phyloP scores from a whole-genome alignment of 306 rosid species.

The Corylus avellana region DNA sequence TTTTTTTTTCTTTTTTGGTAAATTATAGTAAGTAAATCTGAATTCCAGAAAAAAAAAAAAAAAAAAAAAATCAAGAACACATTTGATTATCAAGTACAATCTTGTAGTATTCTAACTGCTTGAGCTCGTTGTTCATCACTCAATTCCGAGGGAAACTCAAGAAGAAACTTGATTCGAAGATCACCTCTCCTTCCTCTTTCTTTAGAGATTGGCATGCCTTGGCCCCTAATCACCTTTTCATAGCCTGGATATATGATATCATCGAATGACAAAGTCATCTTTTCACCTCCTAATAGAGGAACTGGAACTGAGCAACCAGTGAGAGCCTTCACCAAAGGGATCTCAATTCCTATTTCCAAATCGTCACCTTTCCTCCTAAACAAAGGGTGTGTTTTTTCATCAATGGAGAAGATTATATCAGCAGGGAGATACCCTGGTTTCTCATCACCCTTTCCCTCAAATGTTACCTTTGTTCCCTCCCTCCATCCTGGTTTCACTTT shows the following conservation, averaged over 20 bases:
- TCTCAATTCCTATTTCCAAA: constrained; percentile 67
- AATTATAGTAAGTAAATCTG: constrained; percentile 13
- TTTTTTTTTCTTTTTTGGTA: not conserved
- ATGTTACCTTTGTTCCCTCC: constrained; percentile 79
- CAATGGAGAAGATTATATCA: constrained; percentile 66
- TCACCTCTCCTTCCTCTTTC: constrained; percentile 61
- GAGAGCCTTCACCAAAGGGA: constrained; percentile 73
- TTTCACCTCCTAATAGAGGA: constrained; percentile 78
- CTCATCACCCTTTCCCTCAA: constrained; percentile 90
- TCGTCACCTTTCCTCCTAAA: constrained; percentile 63
- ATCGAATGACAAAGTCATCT: constrained; percentile 60
- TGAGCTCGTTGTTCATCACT: constrained; percentile 57
- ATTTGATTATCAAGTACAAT: constrained; percentile 40
- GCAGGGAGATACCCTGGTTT: constrained; percentile 92
- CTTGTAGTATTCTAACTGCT: constrained; percentile 57
- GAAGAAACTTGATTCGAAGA: constrained; percentile 63
- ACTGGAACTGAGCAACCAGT: constrained; percentile 74
- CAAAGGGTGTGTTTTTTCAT: constrained; percentile 67
- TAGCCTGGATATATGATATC: constrained; percentile 64
- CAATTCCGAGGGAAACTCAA: constrained; percentile 60
- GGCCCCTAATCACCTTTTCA: constrained; percentile 65
- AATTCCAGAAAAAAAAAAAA: not conserved
- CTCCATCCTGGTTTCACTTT: constrained; percentile 89
- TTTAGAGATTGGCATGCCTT: constrained; percentile 76
- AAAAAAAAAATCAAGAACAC: not conserved